Evolutionary conservation across 2,329 filamentous ascomycete genomes (phyloP).

Genomic region (Sporothrix dimorphospora): DNA sequence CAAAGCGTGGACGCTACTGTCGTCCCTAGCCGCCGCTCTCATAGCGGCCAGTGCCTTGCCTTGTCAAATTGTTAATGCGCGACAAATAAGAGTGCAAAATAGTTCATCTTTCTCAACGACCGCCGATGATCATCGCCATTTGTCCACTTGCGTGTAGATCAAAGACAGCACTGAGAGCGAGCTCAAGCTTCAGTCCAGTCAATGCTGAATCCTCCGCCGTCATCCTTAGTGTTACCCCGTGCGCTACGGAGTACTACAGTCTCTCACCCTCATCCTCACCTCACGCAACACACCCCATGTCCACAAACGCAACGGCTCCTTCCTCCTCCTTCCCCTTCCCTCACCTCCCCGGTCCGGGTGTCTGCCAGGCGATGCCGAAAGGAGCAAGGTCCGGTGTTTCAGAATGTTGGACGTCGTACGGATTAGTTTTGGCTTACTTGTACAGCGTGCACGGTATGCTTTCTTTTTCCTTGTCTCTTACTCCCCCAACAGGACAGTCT

Average conservation of each 20-base stretch:
- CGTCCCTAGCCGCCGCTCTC: not conserved
- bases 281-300: not conserved
- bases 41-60: slow-evolving; percentile 2
- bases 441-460: not conserved
- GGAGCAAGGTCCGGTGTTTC: slow-evolving; percentile 17
- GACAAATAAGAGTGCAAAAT: not conserved
- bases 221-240: not conserved
- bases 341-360: not conserved
- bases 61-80: not conserved
- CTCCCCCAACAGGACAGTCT: not conserved
- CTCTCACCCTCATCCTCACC: too few relatives aligned
- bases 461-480: not conserved
- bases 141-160: slow-evolving; percentile 3
- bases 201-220: not conserved
- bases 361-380: slow-evolving; percentile 1
- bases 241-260: not conserved
- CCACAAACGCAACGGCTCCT: slow-evolving; percentile 7
- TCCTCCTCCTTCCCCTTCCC: not conserved
- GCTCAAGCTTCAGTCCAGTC: not conserved
- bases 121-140: not conserved
- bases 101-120: not conserved
- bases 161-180: not conserved
- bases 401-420: not conserved
- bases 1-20: not conserved
- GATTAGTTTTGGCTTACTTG: not conserved